Conservation (phyloP, 2,329 filamentous ascomycete genomes). For the Juglanconis sp. region DNA sequence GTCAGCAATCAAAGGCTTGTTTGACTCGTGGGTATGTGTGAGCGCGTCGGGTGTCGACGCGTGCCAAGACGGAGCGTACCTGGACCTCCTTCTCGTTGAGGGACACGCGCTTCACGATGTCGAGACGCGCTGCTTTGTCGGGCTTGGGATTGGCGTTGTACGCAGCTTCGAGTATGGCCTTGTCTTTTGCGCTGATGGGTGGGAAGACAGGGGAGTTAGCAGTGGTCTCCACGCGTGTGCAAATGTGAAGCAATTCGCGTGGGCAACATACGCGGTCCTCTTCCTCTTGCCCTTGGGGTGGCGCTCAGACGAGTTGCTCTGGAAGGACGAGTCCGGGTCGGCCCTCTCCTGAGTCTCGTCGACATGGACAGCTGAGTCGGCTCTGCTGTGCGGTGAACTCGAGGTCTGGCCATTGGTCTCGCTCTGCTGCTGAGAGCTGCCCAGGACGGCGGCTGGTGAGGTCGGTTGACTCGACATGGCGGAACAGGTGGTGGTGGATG, state of each 20-base stretch:
- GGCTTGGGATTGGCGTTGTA: slow-evolving; percentile 85
- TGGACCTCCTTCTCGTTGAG: slow-evolving; percentile 95
- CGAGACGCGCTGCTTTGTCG: slow-evolving; percentile 81
- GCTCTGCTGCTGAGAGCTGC: slow-evolving; percentile 12
- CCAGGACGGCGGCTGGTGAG: slow-evolving; percentile 10
- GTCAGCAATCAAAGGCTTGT: slow-evolving; percentile 11
- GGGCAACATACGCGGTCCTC: slow-evolving; percentile 55
- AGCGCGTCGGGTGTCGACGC: not conserved
- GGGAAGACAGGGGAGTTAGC: slow-evolving; percentile 1
- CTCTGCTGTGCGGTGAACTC: slow-evolving; percentile 16
- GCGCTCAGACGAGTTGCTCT: slow-evolving; percentile 28
- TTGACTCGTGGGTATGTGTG: not conserved
- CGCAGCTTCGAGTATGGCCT: slow-evolving; percentile 80
- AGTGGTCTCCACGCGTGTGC: not conserved
- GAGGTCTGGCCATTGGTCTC: slow-evolving; percentile 4
- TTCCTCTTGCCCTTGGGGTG: slow-evolving; percentile 62
- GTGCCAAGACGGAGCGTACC: slow-evolving; percentile 52
- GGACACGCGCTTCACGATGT: slow-evolving; percentile 80
- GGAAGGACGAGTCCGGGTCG: slow-evolving; percentile 16
- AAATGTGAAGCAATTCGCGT: not conserved
- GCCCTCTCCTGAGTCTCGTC: slow-evolving; percentile 5
- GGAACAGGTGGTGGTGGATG: not conserved
- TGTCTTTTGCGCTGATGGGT: slow-evolving; percentile 71
- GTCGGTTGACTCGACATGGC: slow-evolving; percentile 16
- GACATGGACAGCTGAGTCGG: slow-evolving; percentile 7